These are phyloP conservation scores for Euphrasia arctica DNA, from an alignment of 305 asterid genomes.

Conservation along the genomic window DNA sequence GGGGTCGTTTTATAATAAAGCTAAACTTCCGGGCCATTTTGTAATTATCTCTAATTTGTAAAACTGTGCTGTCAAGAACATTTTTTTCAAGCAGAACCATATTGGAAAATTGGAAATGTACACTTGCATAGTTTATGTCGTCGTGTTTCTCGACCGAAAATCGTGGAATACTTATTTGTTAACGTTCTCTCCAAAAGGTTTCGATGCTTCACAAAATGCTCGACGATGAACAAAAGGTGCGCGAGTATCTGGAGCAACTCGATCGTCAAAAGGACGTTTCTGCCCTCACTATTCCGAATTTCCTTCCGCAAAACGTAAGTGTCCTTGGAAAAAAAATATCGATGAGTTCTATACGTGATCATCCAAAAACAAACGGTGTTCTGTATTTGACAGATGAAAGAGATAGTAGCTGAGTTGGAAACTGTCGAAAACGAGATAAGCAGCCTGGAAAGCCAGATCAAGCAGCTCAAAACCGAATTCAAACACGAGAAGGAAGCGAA, in stretches of 20 bases:
- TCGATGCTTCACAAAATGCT: slow-evolving; percentile 52
- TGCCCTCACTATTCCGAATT: slow-evolving; percentile 45
- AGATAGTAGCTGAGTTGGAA: slow-evolving; percentile 54
- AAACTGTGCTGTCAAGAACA: no score
- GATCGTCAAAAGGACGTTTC: slow-evolving; percentile 41
- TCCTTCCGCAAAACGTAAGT: slow-evolving; percentile 62
- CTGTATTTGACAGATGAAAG: slow-evolving; percentile 45
- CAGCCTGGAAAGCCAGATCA: slow-evolving; percentile 56
- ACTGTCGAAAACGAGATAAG: slow-evolving; percentile 69
- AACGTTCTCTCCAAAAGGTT: slow-evolving; percentile 32
- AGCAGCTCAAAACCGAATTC: slow-evolving; percentile 43
- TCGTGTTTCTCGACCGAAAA: background rate
- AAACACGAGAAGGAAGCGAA: slow-evolving; percentile 39
- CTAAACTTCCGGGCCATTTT: background rate
- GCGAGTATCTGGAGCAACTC: slow-evolving; percentile 38
- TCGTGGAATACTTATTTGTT: background rate
- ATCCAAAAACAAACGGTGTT: background rate
- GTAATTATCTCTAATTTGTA: background rate
- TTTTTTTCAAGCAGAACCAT: background rate
- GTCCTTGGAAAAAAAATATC: slow-evolving; percentile 7
- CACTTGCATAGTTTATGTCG: background rate
- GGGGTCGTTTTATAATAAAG: no score
- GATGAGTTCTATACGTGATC: background rate
- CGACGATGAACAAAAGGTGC: slow-evolving; percentile 57
- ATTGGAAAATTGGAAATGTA: background rate